Percentiles rank a stretch among this genome's conserved stretches.
These are phyloP conservation scores for Talaromyces rugulosus DNA, from an alignment of 2,329 filamentous ascomycete genomes.

Conservation along the genomic window DNA sequence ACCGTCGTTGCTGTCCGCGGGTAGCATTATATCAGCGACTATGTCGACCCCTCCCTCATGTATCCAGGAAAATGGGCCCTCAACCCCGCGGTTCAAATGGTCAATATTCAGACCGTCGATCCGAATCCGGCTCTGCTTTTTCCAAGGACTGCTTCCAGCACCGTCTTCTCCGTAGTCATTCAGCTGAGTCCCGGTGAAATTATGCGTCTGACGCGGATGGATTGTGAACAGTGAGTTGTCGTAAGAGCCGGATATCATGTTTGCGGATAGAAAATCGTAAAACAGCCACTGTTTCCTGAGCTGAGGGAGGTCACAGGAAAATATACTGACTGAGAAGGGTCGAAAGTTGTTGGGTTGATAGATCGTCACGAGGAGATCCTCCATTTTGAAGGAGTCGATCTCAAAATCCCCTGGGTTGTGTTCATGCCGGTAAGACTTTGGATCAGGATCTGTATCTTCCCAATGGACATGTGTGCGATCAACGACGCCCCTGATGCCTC, in stretches of 20 bases:
- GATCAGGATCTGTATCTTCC: constrained; percentile 66
- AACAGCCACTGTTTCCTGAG: constrained; percentile 95
- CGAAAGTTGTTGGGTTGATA: constrained; percentile 87
- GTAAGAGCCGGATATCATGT: constrained; percentile 91
- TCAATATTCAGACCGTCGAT: constrained; percentile 95
- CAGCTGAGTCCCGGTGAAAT: constrained; percentile 63
- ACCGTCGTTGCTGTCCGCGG: constrained; percentile 79
- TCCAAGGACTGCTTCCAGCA: constrained; percentile 72
- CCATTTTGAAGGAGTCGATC: constrained; percentile 93
- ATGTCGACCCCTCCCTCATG: constrained; percentile 97
- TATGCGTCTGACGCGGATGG: constrained; percentile 86
- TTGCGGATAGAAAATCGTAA: constrained; percentile 93
- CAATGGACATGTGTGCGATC: constrained; percentile 82
- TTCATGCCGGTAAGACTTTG: constrained; percentile 79
- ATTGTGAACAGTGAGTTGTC: constrained; percentile 97
- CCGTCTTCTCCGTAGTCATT: constrained; percentile 54
- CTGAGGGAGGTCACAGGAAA: constrained; percentile 88
- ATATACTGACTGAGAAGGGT: constrained; percentile 94
- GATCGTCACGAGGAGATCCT: constrained; percentile 85
- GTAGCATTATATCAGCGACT: constrained; percentile 91
- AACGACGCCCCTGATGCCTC: constrained; percentile 85
- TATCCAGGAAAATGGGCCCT: constrained; percentile 96
- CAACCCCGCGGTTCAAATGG: constrained; percentile 87
- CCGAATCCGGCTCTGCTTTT: constrained; percentile 87
- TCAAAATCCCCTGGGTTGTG: constrained; percentile 93